Evolutionary conservation across 768 basidiomycete genomes (phyloP).

Genomic region (Tricholoma sp.): DNA sequence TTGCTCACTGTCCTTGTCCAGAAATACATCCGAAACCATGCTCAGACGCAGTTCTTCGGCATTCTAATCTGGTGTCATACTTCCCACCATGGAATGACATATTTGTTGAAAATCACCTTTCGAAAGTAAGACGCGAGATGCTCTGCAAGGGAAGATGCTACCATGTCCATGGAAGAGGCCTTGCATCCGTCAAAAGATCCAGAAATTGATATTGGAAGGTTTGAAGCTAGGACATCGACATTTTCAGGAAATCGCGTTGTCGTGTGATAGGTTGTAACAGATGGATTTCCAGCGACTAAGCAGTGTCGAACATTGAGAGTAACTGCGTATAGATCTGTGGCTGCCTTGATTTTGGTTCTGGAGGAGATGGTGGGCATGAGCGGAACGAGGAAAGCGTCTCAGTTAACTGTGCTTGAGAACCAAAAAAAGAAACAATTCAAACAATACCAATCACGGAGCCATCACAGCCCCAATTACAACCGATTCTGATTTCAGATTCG

Average conservation of each 20-base stretch:
- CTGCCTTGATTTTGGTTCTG: slow-evolving; percentile 37
- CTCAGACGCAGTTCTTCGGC: slow-evolving; percentile 51
- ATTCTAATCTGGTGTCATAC: slow-evolving; percentile 42
- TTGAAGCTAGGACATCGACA: slow-evolving; percentile 47
- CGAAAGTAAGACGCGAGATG: slow-evolving; percentile 49
- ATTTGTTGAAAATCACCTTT: slow-evolving; percentile 26
- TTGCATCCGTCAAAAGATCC: slow-evolving; percentile 44
- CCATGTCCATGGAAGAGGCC: slow-evolving; percentile 35
- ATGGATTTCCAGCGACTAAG: slow-evolving; percentile 26
- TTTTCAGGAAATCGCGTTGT: slow-evolving; percentile 32
- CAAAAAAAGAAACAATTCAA: slow-evolving; percentile 12
- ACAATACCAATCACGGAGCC: slow-evolving; percentile 5
- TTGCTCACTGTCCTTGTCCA: slow-evolving; percentile 38
- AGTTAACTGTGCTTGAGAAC: slow-evolving; percentile 5
- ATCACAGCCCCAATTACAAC: slow-evolving; percentile 21
- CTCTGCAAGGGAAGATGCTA: slow-evolving; percentile 42
- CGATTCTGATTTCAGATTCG: slow-evolving; percentile 18
- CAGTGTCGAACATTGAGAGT: slow-evolving; percentile 42
- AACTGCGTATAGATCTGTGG: slow-evolving; percentile 39
- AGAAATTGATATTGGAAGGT: slow-evolving; percentile 47
- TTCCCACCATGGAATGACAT: background rate
- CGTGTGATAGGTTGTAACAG: slow-evolving; percentile 23
- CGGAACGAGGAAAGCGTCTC: background rate
- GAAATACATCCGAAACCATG: slow-evolving; percentile 47
- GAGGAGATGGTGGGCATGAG: slow-evolving; percentile 26